Percentiles rank a stretch among this genome's conserved stretches.
These are phyloP conservation scores for Mycena vitilis DNA, from an alignment of 768 basidiomycete species.

Conservation along the genomic window DNA sequence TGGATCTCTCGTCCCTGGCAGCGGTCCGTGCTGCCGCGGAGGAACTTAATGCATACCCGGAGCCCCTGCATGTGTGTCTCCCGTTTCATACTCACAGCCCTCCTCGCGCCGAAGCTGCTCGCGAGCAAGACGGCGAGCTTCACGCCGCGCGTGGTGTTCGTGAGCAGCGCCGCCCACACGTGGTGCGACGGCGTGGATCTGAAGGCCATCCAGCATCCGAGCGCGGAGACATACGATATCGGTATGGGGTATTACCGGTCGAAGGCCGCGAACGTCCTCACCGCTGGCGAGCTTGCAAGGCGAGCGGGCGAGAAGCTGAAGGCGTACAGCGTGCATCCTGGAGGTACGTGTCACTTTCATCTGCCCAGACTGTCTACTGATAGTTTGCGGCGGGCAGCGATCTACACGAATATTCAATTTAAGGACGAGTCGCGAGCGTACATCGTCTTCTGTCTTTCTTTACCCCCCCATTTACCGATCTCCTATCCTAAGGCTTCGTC, in stretches of 20 bases:
- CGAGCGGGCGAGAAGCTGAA: background rate
- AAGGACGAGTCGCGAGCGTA: slow-evolving; percentile 4
- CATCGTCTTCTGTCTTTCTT: background rate
- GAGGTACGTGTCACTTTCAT: background rate
- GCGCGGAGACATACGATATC: background rate
- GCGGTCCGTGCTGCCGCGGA: slow-evolving; percentile 17
- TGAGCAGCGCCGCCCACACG: slow-evolving; percentile 5
- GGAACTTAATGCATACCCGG: slow-evolving; percentile 26
- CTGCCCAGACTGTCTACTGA: background rate
- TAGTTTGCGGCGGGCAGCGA: background rate
- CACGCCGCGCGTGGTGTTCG: slow-evolving; percentile 26
- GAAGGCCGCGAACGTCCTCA: slow-evolving; percentile 23
- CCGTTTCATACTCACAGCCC: slow-evolving; percentile 35
- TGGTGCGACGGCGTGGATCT: background rate
- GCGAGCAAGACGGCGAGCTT: background rate
- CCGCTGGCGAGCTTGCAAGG: background rate
- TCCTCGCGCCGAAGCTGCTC: slow-evolving; percentile 33
- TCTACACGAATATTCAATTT: background rate
- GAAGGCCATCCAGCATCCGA: background rate
- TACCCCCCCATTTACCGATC: background rate
- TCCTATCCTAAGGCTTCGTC: background rate
- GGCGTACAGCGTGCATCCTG: slow-evolving; percentile 22
- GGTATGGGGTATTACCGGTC: background rate
- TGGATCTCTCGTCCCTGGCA: slow-evolving; percentile 23
- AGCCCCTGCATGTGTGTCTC: slow-evolving; percentile 24